Evolutionary conservation across 2,329 filamentous ascomycete genomes (phyloP).

Genomic region (Corynespora cassiicola): DNA sequence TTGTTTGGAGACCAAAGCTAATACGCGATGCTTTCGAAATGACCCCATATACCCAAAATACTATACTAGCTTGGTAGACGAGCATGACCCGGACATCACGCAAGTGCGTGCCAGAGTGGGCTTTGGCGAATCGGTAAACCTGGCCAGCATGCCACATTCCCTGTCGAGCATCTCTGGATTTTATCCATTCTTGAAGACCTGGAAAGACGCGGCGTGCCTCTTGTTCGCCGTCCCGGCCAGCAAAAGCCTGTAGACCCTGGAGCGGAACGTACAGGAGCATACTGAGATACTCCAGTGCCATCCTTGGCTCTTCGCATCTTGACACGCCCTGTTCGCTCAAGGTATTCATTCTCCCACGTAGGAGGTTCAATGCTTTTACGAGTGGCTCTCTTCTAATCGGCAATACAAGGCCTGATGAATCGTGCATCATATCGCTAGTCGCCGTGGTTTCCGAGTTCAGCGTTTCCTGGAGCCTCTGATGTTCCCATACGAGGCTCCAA

Average conservation of each 20-base stretch:
- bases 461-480: slow-evolving; percentile 55
- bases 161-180: slow-evolving; percentile 60
- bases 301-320: slow-evolving; percentile 47
- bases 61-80: slow-evolving; percentile 69
- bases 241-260: slow-evolving; percentile 68
- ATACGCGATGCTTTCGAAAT: not conserved
- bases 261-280: slow-evolving; percentile 68
- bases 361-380: not conserved
- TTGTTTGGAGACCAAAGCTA: not conserved
- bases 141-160: slow-evolving; percentile 71
- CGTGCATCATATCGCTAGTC: slow-evolving; percentile 1
- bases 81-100: slow-evolving; percentile 70
- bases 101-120: slow-evolving; percentile 58
- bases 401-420: slow-evolving; percentile 1
- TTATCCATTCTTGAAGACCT: slow-evolving; percentile 63
- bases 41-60: slow-evolving; percentile 60
- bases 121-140: slow-evolving; percentile 62
- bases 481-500: no score
- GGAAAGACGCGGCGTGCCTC: slow-evolving; percentile 65
- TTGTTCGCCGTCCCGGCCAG: slow-evolving; percentile 68
- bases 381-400: slow-evolving; percentile 3
- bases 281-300: slow-evolving; percentile 57
- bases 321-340: no score
- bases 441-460: slow-evolving; percentile 34
- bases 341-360: not conserved